Evolutionary conservation across 2,329 filamentous ascomycete species (phyloP).

Genomic region (Elsinoe necatrix): DNA sequence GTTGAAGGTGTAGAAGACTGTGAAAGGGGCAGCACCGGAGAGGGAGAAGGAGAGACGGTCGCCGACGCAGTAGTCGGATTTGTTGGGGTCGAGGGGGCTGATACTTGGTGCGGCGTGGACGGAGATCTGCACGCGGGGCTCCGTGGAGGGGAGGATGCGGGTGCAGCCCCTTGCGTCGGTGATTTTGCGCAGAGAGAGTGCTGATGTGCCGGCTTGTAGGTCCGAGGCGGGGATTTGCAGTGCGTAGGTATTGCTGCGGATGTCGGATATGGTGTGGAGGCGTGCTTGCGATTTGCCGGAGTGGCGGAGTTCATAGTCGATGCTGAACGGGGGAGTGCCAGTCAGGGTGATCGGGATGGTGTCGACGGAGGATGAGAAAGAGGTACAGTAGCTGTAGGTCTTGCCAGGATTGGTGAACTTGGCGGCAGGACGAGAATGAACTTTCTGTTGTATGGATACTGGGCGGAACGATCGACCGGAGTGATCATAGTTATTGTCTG

Average conservation of each 20-base stretch:
- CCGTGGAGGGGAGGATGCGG: constrained; percentile 56
- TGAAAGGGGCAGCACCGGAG: constrained; percentile 83
- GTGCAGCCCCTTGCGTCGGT: constrained; percentile 82
- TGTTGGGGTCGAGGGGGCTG: constrained; percentile 67
- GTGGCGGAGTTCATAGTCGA: constrained; percentile 91
- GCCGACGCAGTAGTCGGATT: constrained; percentile 86
- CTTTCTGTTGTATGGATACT: constrained; percentile 67
- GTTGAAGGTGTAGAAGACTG: constrained; percentile 85
- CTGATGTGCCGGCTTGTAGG: constrained; percentile 80
- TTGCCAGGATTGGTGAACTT: constrained; percentile 78
- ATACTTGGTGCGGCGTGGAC: constrained; percentile 91
- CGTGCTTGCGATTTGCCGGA: constrained; percentile 73
- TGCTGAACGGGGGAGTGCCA: constrained; percentile 75
- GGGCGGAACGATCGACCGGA: constrained; percentile 57
- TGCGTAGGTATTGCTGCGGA: constrained; percentile 63
- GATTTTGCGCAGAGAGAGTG: constrained; percentile 81
- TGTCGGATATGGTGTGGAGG: constrained; percentile 70
- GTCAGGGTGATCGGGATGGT: constrained; percentile 78
- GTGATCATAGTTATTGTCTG: constrained; percentile 77
- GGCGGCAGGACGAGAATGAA: constrained; percentile 75
- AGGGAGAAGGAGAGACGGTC: constrained; percentile 89
- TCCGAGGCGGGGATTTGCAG: constrained; percentile 78
- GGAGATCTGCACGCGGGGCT: constrained; percentile 76
- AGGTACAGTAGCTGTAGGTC: constrained; percentile 90
- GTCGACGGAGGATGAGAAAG: constrained; percentile 69